Percentiles rank a stretch among this genome's conserved stretches.
Conservation (phyloP, 2,329 filamentous ascomycete genomes). For the Claviceps cyperi region DNA sequence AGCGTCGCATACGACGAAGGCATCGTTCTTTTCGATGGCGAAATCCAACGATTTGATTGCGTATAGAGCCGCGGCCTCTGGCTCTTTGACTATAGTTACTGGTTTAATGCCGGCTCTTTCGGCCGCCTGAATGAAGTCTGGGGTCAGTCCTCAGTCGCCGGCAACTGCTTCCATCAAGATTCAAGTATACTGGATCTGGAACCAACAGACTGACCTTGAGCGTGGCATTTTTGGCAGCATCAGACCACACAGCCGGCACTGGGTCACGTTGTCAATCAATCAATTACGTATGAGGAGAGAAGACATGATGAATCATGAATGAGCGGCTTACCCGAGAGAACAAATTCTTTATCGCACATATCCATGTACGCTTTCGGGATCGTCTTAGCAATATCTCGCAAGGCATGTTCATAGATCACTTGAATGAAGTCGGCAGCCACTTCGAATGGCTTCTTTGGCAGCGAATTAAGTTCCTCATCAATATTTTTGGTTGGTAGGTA, state of each 20-base stretch:
- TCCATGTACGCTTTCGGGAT: constrained; percentile 8
- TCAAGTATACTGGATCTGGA: neutral
- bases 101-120: constrained; percentile 24
- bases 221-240: constrained; percentile 36
- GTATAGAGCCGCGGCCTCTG: constrained; percentile 36
- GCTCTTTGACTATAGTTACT: constrained; percentile 34
- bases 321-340: constrained; percentile 24
- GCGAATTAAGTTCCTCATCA: neutral
- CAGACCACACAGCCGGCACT: constrained; percentile 44
- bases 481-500: constrained; percentile 5
- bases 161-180: neutral
- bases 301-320: no score
- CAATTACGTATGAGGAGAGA: neutral
- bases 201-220: constrained; percentile 5
- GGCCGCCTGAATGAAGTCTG: constrained; percentile 15
- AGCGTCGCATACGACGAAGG: constrained; percentile 38
- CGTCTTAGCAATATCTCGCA: constrained; percentile 20
- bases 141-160: neutral
- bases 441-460: constrained; percentile 8
- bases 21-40: constrained; percentile 27
- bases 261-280: constrained; percentile 15
- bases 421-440: constrained; percentile 8
- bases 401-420: constrained; percentile 14
- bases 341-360: constrained; percentile 17
- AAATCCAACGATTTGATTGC: constrained; percentile 28